Evolutionary conservation across 2,329 filamentous ascomycete genomes (phyloP).

Genomic region (Stemphylium vesicarium): DNA sequence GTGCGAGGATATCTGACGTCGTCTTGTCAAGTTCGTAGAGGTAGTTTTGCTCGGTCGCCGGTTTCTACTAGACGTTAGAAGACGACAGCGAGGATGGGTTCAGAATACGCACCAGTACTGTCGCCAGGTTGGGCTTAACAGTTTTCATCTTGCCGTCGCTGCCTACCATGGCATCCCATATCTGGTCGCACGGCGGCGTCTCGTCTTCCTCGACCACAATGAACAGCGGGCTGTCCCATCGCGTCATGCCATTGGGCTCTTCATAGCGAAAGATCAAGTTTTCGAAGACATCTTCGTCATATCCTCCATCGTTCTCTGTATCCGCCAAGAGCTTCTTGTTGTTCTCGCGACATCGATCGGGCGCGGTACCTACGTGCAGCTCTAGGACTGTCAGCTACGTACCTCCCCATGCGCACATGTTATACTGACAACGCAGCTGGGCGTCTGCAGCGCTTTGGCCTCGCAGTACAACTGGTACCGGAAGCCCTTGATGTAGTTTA

Average conservation of each 20-base stretch:
- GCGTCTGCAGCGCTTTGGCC: slow-evolving; percentile 77
- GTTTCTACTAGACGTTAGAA: slow-evolving; percentile 54
- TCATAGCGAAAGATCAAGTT: slow-evolving; percentile 84
- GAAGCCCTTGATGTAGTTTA: slow-evolving; percentile 92
- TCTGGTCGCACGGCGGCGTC: slow-evolving; percentile 67
- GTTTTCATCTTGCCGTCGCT: slow-evolving; percentile 68
- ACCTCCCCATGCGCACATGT: neutral
- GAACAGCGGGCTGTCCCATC: slow-evolving; percentile 86
- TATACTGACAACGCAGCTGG: slow-evolving; percentile 70
- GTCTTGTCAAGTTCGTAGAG: slow-evolving; percentile 80
- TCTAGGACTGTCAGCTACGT: slow-evolving; percentile 48
- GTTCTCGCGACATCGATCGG: slow-evolving; percentile 62
- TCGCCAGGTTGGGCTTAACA: slow-evolving; percentile 77
- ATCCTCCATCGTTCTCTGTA: slow-evolving; percentile 51
- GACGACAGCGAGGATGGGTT: neutral
- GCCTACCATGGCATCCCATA: slow-evolving; percentile 75
- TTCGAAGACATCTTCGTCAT: slow-evolving; percentile 71
- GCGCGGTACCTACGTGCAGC: slow-evolving; percentile 65
- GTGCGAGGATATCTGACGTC: slow-evolving; percentile 77
- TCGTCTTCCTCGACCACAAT: slow-evolving; percentile 78
- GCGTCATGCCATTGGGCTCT: slow-evolving; percentile 82
- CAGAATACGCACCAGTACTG: slow-evolving; percentile 60
- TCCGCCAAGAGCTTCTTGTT: slow-evolving; percentile 63
- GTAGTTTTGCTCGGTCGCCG: slow-evolving; percentile 69
- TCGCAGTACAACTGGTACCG: slow-evolving; percentile 87